These are phyloP conservation scores for Seiridium cupressi DNA, from an alignment of 2,329 filamentous ascomycete species.

Conservation along the genomic window DNA sequence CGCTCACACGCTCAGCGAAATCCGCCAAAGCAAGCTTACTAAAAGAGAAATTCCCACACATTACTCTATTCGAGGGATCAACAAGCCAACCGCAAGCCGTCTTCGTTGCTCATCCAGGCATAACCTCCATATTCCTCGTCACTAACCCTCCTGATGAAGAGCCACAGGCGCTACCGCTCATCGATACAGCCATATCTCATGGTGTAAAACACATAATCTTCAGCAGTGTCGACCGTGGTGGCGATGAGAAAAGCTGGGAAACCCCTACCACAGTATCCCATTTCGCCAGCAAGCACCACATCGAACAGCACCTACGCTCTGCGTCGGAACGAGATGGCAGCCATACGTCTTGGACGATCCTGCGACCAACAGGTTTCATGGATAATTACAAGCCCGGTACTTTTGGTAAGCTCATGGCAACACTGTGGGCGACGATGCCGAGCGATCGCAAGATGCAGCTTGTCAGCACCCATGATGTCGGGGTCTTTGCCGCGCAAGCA, in stretches of 20 bases:
- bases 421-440: slow-evolving; percentile 27
- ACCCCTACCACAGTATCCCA: slow-evolving; percentile 54
- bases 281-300: slow-evolving; percentile 57
- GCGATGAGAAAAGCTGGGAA: slow-evolving; percentile 45
- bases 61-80: too few species aligned
- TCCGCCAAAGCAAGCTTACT: slow-evolving; percentile 29
- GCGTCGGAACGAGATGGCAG: slow-evolving; percentile 10
- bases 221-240: slow-evolving; percentile 62
- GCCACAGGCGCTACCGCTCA: slow-evolving; percentile 30
- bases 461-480: slow-evolving; percentile 36
- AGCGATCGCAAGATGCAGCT: slow-evolving; percentile 31
- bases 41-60: too few species aligned
- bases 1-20: slow-evolving; percentile 28
- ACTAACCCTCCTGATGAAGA: slow-evolving; percentile 31
- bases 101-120: slow-evolving; percentile 19
- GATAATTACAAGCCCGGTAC: slow-evolving; percentile 35
- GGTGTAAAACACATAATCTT: slow-evolving; percentile 60
- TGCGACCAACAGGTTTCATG: slow-evolving; percentile 38
- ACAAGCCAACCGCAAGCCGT: too few species aligned
- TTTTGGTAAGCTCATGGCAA: slow-evolving; percentile 29
- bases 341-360: slow-evolving; percentile 34
- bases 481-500: slow-evolving; percentile 32
- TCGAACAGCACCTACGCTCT: slow-evolving; percentile 54
- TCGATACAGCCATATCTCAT: slow-evolving; percentile 31
- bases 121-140: slow-evolving; percentile 31